Base-by-base conservation (phyloP, 345 rosid genomes). In the Eucalyptus regnans region DNA sequence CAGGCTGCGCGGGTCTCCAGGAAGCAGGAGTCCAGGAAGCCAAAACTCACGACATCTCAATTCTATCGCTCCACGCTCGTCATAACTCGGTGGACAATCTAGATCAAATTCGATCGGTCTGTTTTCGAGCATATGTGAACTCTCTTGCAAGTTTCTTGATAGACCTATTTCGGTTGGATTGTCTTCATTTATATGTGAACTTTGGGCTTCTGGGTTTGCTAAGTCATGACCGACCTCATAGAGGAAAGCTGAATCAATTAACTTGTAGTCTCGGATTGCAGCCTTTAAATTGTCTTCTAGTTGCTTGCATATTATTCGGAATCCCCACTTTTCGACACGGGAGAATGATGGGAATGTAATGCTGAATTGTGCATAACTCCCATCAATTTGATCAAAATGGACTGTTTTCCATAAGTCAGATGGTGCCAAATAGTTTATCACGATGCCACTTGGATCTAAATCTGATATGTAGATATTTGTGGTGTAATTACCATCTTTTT, bases 201-300 rank as follows among this genome's bases (percentile, higher is more conserved):
- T 68, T 12, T 33, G 0, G 44, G 2, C 7, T 68, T 68, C 7
- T 8, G 23, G 14, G 33, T 68, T 0, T n/a, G 1, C 4, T 68
- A 44, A 31, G 17, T 68, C 80, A 1, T 8, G 12, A 31, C 43
- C 2, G 31, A 68, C 22, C 80, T 68, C 23, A 2, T 68, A 68
- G 7, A 68, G 22, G 18, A 68, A 17, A 16, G 23, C 7, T 17
- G 4, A 44, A 68, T 68, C 23, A 0, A 68, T 33, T 8, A 33
- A 0, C 1, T 5, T 0, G 16, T 31, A 3, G 1, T 66, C 41
- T 66, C 0, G 76, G 2, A 64, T 0, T 9, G 0, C 3, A 2
- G 3, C 9, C 3, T 14, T 64, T 15, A 66, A 66, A 31, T 64
- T 5, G 1, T 66, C 79, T 1, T 66, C 79, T 66, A 66, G 1